Base-by-base conservation (phyloP, 768 basidiomycete species). In the Cyclocybe cylindracea region DNA sequence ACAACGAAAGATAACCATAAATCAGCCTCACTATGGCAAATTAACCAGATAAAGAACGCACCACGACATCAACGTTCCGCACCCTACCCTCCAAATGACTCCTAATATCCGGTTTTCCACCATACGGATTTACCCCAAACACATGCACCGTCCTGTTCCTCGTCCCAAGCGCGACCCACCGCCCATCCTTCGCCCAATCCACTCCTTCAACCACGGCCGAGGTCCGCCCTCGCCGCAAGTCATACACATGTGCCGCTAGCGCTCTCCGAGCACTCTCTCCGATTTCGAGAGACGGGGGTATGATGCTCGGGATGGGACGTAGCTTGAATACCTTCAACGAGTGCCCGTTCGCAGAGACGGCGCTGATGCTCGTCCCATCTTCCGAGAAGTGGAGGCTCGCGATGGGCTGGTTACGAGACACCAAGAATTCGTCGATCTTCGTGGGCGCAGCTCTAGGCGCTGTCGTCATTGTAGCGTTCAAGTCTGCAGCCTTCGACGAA, bases 111-210 rank as follows among this genome's bases (percentile, higher is more conserved):
- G 86, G 73, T 33, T 73, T 73, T 3, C 91, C 87, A 1, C 89
- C 91, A 51, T 85, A 85, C 4, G 89, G 89, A 63, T 91, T 88
- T 7, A 85, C 73, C 7, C 86, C 81, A 61, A 91, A 93, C 0
- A 92, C 69, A 68, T 93, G 89, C 16, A 85, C 68, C 0, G 83
- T 87, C 50, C 83, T 66, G 57, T 84, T 84, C 61, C 72, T 61
- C 36, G 86, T 90, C n/a, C 77, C 80, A 34, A 91, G 66, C 2
- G 82, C 89, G 13, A 84, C 66, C 87, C 87, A 92, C 34, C 85
- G 67, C 10, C 84, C 85, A 59, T 86, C 85, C 7, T 55, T 48
- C 6, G 76, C 75, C 78, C 82, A 84, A 19, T 68, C 70, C 10
- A 86, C 68, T 10, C 67, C 68, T 47, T 85, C 81, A 10, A 93